phyloP scores from a whole-genome alignment of 768 basidiomycete genomes.

The Naganishia antarctica region DNA sequence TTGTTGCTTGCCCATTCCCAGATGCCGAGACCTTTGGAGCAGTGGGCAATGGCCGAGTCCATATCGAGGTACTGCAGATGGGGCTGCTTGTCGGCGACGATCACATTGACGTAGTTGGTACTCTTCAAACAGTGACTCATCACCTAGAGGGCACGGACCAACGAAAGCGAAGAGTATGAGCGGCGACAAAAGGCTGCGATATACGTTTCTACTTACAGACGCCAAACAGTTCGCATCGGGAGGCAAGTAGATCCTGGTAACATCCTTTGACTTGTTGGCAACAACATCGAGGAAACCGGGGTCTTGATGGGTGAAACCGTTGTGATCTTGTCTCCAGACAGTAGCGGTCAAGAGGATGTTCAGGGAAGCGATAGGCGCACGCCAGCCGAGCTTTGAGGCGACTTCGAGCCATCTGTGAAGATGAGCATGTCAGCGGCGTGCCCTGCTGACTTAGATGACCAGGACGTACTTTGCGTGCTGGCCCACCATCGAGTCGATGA shows the following conservation, averaged over 20 bases:
- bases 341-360: conserved; percentile 31
- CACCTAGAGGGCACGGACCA: conserved; percentile 47
- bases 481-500: conserved; percentile 31
- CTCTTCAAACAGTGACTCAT: conserved; percentile 72
- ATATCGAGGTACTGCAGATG: conserved; percentile 32
- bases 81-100: conserved; percentile 30
- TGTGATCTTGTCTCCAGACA: conserved; percentile 30
- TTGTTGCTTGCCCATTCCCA: conserved; percentile 28
- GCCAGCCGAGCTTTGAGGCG: conserved; percentile 25
- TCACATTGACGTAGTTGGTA: conserved; percentile 59
- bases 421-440: neutral
- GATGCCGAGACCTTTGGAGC: conserved; percentile 29
- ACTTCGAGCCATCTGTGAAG: conserved; percentile 27
- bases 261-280: conserved; percentile 29
- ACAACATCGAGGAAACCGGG: conserved; percentile 31
- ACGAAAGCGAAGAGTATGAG: neutral
- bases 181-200: too few species aligned
- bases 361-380: conserved; percentile 20
- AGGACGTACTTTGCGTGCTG: conserved; percentile 26
- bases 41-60: conserved; percentile 29
- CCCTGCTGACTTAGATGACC: neutral
- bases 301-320: conserved; percentile 31
- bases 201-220: conserved; percentile 48
- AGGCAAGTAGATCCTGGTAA: conserved; percentile 54
- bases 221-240: conserved; percentile 81